A percentile compares a stretch with the other conserved stretches of the same genome.
Conservation (phyloP, 306 rosid species). For the Vachellia collinsii region DNA sequence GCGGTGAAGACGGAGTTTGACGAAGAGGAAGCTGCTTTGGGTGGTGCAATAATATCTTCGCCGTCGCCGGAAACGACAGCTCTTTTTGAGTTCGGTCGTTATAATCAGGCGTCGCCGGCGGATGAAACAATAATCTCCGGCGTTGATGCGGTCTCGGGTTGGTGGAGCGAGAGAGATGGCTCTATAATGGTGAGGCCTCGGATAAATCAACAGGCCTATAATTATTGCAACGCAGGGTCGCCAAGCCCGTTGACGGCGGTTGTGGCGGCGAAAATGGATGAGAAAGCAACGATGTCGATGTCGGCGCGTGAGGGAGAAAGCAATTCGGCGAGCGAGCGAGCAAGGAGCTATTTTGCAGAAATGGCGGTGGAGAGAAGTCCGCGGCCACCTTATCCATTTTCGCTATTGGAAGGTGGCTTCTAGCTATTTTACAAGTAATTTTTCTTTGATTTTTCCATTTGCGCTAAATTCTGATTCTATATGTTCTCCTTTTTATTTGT, state of each 20-base stretch:
- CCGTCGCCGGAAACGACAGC: constrained; percentile 59
- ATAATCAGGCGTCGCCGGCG: constrained; percentile 35
- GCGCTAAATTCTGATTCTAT: constrained; percentile 22
- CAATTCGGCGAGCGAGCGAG: constrained; percentile 33
- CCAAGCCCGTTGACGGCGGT: constrained; percentile 37
- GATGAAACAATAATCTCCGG: constrained; percentile 11
- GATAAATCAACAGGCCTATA: constrained; percentile 33
- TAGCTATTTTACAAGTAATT: too few relatives aligned
- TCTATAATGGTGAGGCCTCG: background rate
- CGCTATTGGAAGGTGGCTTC: constrained; percentile 78
- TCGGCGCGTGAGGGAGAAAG: constrained; percentile 35
- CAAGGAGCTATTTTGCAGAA: constrained; percentile 48
- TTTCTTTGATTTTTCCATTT: constrained; percentile 42
- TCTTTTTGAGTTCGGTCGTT: constrained; percentile 42
- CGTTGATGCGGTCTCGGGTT: background rate
- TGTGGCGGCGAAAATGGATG: constrained; percentile 9
- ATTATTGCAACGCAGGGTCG: constrained; percentile 26
- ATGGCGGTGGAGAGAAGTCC: constrained; percentile 55
- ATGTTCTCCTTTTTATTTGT: background rate
- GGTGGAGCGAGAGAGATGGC: constrained; percentile 39
- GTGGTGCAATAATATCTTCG: constrained; percentile 34
- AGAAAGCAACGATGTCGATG: background rate
- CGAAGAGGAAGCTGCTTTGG: constrained; percentile 47
- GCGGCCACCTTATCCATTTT: constrained; percentile 91
- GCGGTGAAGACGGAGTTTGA: constrained; percentile 59